Conservation (phyloP, 495 filamentous ascomycete genomes). For the Penicillium nucicola region DNA sequence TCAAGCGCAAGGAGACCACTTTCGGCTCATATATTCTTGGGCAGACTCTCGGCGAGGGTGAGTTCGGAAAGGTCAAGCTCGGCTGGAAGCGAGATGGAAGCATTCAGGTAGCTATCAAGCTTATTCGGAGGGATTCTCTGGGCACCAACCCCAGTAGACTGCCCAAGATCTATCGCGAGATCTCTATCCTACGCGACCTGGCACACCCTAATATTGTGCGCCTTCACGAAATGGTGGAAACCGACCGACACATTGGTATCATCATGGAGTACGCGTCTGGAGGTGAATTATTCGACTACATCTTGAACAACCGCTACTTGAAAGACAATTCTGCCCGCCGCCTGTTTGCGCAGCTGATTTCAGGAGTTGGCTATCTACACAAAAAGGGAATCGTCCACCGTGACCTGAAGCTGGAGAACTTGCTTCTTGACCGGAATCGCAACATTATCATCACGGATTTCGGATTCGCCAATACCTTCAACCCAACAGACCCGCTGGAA, state of each 20-base stretch:
- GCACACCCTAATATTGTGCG: conserved; percentile 96
- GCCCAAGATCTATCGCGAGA: conserved; percentile 96
- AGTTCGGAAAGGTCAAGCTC: conserved; percentile 98
- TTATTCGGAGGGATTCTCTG: conserved; percentile 87
- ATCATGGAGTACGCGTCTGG: conserved; percentile 98
- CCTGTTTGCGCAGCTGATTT: conserved; percentile 93
- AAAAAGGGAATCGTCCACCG: conserved; percentile 99
- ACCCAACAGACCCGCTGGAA: conserved; percentile 79
- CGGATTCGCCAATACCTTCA: conserved; percentile 97
- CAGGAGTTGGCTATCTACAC: conserved; percentile 95
- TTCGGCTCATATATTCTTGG: conserved; percentile 96
- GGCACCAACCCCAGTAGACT: conserved; percentile 82
- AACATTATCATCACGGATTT: conserved; percentile 99
- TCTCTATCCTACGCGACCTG: conserved; percentile 80
- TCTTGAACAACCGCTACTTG: conserved; percentile 91
- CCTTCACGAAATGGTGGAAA: conserved; percentile 98
- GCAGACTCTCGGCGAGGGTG: conserved; percentile 95
- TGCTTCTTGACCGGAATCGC: conserved; percentile 90
- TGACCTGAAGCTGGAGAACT: conserved; percentile 95
- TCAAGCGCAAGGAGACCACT: conserved; percentile 70
- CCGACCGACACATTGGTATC: conserved; percentile 93
- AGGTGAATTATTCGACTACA: conserved; percentile 97
- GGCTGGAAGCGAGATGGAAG: conserved; percentile 98
- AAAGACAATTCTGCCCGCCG: conserved; percentile 89
- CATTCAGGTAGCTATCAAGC: conserved; percentile 95